Conservation (phyloP, 495 filamentous ascomycete species). For the Staphylotrichum longicolle region DNA sequence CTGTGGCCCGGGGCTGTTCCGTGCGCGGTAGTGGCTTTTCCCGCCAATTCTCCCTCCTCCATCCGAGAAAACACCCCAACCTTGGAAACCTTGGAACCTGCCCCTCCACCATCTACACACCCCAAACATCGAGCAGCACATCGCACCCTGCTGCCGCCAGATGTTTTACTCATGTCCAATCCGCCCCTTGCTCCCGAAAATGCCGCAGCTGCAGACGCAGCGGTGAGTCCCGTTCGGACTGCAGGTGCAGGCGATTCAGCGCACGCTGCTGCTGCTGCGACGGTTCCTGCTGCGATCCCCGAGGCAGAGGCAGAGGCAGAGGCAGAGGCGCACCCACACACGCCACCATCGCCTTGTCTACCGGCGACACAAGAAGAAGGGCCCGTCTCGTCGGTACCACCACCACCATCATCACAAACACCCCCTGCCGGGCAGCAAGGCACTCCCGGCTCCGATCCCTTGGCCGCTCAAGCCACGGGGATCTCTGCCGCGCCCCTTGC, state of each 20-base stretch:
- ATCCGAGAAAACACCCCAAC: not conserved
- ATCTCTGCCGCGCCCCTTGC: conserved; percentile 33
- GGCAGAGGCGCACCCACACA: not conserved
- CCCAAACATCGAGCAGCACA: conserved; percentile 8
- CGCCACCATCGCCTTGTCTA: conserved; percentile 18
- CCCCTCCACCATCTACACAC: not conserved
- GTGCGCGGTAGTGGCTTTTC: not conserved
- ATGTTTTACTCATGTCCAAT: conserved; percentile 54
- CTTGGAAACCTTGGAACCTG: too few relatives aligned
- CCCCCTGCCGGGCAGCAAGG: conserved; percentile 29
- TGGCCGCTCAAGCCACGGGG: conserved; percentile 27
- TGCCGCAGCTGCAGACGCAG: conserved; percentile 51
- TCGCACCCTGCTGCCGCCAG: conserved; percentile 35
- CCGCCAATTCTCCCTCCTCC: not conserved
- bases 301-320: too few relatives aligned
- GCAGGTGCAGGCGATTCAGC: conserved; percentile 28
- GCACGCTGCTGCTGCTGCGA: too few relatives aligned
- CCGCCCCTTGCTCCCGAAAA: conserved; percentile 44
- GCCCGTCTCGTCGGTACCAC: conserved; percentile 31
- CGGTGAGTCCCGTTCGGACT: conserved; percentile 44
- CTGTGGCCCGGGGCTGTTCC: too few relatives aligned
- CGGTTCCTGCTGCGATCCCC: too few relatives aligned
- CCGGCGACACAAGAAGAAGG: conserved; percentile 22
- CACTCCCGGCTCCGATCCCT: conserved; percentile 30
- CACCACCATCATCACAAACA: conserved; percentile 28